A percentile compares a stretch with the other conserved stretches of the same genome.
phyloP scores from a whole-genome alignment of 208 protist genomes.

The Naegleria fowleri region DNA sequence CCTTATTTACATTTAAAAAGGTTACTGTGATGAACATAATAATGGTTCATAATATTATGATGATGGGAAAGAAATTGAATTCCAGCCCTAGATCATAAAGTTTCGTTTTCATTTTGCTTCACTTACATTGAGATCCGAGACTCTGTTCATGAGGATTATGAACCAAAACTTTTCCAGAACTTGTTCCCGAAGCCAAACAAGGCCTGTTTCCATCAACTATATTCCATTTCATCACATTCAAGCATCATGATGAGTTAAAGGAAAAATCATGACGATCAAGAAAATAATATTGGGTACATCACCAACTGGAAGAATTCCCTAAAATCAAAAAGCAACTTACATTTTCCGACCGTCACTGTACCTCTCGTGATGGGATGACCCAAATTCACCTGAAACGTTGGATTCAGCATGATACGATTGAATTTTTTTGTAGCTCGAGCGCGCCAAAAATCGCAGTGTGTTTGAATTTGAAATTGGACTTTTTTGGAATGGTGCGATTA shows the following conservation, averaged over 20 bases:
- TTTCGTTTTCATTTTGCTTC: conserved; percentile 6
- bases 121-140: conserved; percentile 43
- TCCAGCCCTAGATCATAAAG: background rate
- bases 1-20: conserved; percentile 74
- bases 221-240: too few species aligned
- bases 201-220: conserved; percentile 35
- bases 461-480: too few species aligned
- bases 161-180: conserved; percentile 63
- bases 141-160: conserved; percentile 68
- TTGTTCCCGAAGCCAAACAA: conserved; percentile 62
- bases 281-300: too few species aligned
- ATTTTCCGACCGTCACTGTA: conserved; percentile 33
- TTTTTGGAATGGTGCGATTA: too few species aligned
- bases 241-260: conserved; percentile 32
- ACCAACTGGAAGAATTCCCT: too few species aligned
- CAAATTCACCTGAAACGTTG: conserved; percentile 36
- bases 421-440: background rate
- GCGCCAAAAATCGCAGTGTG: too few species aligned
- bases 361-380: conserved; percentile 30
- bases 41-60: background rate
- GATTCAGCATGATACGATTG: conserved; percentile 16
- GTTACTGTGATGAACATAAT: conserved; percentile 37
- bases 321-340: too few species aligned
- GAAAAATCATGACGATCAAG: background rate
- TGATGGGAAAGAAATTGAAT: too few species aligned